Evolutionary conservation across 257 asterid genomes (phyloP), one percentile per base, ranked within the genome.

Genomic region (Oldenlandia corymbosa): DNA sequence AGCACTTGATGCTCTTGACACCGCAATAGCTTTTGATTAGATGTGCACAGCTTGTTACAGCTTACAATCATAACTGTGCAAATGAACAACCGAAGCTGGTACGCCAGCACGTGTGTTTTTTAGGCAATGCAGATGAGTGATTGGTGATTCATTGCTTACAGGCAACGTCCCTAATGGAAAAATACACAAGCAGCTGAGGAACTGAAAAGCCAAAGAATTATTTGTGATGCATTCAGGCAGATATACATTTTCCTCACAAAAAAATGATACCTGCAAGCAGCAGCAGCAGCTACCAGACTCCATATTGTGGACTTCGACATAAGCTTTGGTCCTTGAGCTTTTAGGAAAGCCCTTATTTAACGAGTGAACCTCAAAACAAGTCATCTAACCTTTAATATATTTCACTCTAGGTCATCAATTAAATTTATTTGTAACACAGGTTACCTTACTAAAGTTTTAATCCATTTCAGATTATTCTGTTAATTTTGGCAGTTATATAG

Each of bases 11-110:
- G 31, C 64, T 24, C 51, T 60, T n/a, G 73, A 68, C 30, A 67
- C 60, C 4, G 18, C 2, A 11, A 32, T 34, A 3, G n/a, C 30
- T 68, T 13, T 60, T 68, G 28, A 24, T 42, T 32, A 61, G 45
- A 24, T 68, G 73, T 51, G 66, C 73, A 49, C 73, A 68, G 55
- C 51, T 30, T 49, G 66, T 68, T 8, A 55, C 53, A 17, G 17
- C 47, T n/a, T 39, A 27, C 50, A 67, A 68, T 41, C 46, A 8
- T 12, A 68, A 47, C 31, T 39, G 43, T 2, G 73, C 67, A 14
- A 48, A 49, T 27, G 73, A 68, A 3, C 46, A 60, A 24, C 67
- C 60, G 9, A 60, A 60, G 62, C 41, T 48, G 54, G 47, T 68
- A n/a, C 45, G 66, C 4, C 67, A 60, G 67, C 67, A 68, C 13